Percentiles rank a stretch among this genome's conserved stretches.
Conservation (phyloP, 1,284 basidiomycete genomes). For the Agaricales sp. region DNA sequence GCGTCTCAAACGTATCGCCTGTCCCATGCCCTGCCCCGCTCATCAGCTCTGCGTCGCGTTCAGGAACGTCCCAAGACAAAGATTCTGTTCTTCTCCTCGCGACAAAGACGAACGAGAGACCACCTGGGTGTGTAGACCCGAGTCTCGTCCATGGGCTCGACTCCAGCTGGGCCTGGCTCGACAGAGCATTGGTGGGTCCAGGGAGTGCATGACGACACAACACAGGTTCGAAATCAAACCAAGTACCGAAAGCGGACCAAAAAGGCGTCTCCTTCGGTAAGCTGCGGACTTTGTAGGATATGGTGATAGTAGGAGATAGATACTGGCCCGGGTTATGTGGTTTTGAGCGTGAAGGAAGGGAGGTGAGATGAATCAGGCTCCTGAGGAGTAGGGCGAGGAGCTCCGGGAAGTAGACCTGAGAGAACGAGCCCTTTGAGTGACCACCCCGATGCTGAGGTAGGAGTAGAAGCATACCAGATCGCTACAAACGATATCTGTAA, state of each 20-base stretch:
- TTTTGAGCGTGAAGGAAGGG: conserved; percentile 27
- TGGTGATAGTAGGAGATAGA: conserved; percentile 27
- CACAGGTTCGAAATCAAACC: conserved; percentile 68
- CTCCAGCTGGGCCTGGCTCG: conserved; percentile 8
- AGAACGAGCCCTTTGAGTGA: conserved; percentile 6
- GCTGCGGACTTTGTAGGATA: conserved; percentile 74
- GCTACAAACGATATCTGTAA: conserved; percentile 65
- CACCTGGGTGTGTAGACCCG: conserved; percentile 19
- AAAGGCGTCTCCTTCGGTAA: conserved; percentile 69
- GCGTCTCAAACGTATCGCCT: conserved; percentile 59
- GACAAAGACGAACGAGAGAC: conserved; percentile 48
- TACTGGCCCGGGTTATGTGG: no score
- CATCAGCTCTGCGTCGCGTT: conserved; percentile 41
- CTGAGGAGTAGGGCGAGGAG: conserved; percentile 62
- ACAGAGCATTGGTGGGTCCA: neutral
- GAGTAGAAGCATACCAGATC: conserved; percentile 46
- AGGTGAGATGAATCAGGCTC: conserved; percentile 55
- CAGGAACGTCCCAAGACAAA: conserved; percentile 40
- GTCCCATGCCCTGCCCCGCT: conserved; percentile 46
- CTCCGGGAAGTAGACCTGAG: conserved; percentile 67
- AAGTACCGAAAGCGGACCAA: conserved; percentile 75
- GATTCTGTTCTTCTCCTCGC: conserved; percentile 50
- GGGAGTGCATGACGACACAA: conserved; percentile 21
- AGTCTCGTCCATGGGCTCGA: neutral
- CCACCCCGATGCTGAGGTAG: no score